A percentile compares a stretch with the other conserved stretches of the same genome.
phyloP scores from a whole-genome alignment of 2,329 filamentous ascomycete genomes.

The Penicillium italicum region DNA sequence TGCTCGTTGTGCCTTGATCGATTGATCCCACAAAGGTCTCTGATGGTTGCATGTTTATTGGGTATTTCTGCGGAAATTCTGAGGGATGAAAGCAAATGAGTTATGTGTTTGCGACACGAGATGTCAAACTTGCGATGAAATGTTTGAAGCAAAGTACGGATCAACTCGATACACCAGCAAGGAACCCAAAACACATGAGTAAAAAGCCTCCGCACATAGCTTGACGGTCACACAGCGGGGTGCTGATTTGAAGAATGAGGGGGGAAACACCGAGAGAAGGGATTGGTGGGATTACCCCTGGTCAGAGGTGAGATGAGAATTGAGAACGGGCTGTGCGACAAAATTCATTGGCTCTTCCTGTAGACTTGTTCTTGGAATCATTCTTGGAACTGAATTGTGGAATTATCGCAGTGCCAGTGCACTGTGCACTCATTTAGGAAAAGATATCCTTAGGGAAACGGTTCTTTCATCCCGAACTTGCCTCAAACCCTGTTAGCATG shows the following conservation, averaged over 20 bases:
- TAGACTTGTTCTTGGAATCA: too few relatives aligned
- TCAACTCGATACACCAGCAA: not conserved
- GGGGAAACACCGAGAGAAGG: not conserved
- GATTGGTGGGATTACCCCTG: constrained; percentile 6
- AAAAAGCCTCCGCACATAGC: not conserved
- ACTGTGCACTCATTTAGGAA: not conserved
- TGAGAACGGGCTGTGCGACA: not conserved
- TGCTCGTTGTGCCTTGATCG: constrained; percentile 86
- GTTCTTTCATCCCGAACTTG: not conserved
- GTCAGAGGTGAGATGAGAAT: not conserved
- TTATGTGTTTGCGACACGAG: not conserved
- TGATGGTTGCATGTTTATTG: constrained; percentile 21
- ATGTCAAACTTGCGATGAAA: not conserved
- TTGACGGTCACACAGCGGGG: constrained; percentile 2
- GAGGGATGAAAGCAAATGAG: not conserved
- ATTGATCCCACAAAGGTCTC: constrained; percentile 72
- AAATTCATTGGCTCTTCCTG: not conserved
- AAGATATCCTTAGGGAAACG: not conserved
- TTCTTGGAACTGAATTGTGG: not conserved
- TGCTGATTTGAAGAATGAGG: not conserved
- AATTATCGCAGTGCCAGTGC: not conserved
- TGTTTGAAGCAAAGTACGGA: not conserved
- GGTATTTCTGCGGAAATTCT: not conserved
- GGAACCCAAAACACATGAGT: not conserved
- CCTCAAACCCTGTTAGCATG: not conserved